These are phyloP conservation scores for Mycosphaerella arachidis DNA, from an alignment of 2,329 filamentous ascomycete genomes.

Conservation along the genomic window DNA sequence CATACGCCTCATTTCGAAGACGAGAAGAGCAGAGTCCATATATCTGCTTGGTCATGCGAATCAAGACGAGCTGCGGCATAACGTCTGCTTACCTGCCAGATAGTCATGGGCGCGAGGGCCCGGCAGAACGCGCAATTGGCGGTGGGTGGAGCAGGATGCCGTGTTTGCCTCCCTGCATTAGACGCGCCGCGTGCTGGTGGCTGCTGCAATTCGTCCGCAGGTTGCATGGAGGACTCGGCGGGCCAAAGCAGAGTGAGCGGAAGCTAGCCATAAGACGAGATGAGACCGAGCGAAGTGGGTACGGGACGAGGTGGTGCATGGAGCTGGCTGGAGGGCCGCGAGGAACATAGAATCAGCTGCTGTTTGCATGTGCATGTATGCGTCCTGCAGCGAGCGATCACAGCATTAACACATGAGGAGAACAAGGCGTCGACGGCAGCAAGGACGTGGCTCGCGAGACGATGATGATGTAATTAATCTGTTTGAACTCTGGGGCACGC, in stretches of 20 bases:
- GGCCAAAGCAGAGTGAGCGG: neutral
- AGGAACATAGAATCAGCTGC: neutral
- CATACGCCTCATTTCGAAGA: no score
- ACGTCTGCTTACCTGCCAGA: no score
- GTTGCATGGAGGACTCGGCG: constrained; percentile 1
- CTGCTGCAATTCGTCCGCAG: neutral
- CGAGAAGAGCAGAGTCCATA: no score
- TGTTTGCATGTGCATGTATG: neutral
- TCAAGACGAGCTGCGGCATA: no score
- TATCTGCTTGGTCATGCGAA: no score
- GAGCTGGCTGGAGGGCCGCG: neutral
- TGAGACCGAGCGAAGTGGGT: neutral
- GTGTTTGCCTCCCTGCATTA: neutral
- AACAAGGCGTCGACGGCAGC: neutral
- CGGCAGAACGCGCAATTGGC: neutral
- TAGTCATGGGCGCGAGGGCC: neutral
- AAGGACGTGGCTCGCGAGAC: constrained; percentile 1
- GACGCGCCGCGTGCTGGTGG: neutral
- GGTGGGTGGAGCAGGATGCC: neutral
- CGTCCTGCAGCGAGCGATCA: neutral
- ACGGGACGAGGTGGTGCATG: neutral
- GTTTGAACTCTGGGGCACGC: neutral
- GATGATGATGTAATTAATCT: neutral
- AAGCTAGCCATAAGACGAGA: neutral
- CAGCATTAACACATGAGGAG: neutral